Base-by-base conservation (phyloP, 257 asterid genomes). In the Knoxia roxburghii region DNA sequence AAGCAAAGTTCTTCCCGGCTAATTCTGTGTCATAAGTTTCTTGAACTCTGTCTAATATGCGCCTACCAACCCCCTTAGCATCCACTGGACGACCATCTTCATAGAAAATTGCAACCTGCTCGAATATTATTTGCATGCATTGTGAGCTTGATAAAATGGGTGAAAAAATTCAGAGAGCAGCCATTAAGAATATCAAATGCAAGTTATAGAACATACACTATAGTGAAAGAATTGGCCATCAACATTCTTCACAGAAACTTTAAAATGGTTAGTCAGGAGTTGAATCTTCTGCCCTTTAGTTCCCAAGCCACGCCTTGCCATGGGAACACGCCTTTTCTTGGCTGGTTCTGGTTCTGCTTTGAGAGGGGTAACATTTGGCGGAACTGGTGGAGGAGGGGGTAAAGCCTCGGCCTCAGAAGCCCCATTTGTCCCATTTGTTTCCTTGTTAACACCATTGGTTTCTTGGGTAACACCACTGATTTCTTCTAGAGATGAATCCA, bases 51-150 rank as follows among this genome's bases (percentile, higher is more conserved):
- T 90, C 99, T 23, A 93, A 84, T 12, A 93, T 92, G 68, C 84
- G 83, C 75, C 99, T 86, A 15, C 99, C 99, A 8, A 93, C 75
- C 4, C 99, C 99, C 75, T 93, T 93, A 0, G 90, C 97, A 51
- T 93, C 99, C 10, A 90, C 97, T 1, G 96, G 97, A 51, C 86
- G 90, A 3, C 96, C 96, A 80, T 93, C 99, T 78, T 93, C 97
- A 45, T 87, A 93, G 71, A 77, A 80, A 20, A 93, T 84, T 29
- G 99, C 97, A 80, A 93, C 97, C 99, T 93, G 77, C 70, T 5
- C 29, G 46, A 9, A 37, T 23, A 29, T 12, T 61, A 48, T 30
- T 46, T 26, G 54, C 71, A 55, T 24, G 17, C 26, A 26, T 8
- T 12, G 7, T 26, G 27, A 46, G 13, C 17, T n/a, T 17, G 6